Base-by-base conservation (phyloP, 148 eudicot species). In the Suaeda aralocaspica region DNA sequence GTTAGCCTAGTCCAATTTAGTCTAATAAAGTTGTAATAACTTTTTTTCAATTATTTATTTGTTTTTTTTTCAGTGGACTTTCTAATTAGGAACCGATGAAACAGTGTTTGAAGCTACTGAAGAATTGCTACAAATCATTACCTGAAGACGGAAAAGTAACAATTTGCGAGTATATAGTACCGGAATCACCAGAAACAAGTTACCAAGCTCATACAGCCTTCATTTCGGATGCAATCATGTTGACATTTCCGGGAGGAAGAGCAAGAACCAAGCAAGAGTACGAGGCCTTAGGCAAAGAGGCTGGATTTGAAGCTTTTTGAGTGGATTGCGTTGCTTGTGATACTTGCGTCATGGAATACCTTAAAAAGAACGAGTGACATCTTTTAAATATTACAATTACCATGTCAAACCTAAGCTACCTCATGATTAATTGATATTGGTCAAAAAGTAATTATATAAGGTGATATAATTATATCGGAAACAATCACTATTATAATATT, bases 251-350 rank as follows among this genome's bases (percentile, higher is more conserved):
- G 2, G 79, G 81, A 2, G 81, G 86, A 2, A 82, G 68, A 59
- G 83, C 78, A 36, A 79, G 86, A 62, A 79, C 86, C 50, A 50
- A 70, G 46, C 57, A 64, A 4, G 81, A 82, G 52, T 76, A 53
- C 18, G 50, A 67, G 22, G 68, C 52, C 26, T 67, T 79, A 29
- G 83, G 81, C 45, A 79, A 71, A 59, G 60, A 64, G 33, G 86
- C 81, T 31, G 83, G 83, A 6, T 81, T 81, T 19, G 45, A 45
- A 49, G 71, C 29, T 24, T 71, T 77, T 65, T 48, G 36, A 2
- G 34, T 78, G 0, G 45, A 33, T 19, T 69, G 77, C 56, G 46
- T 52, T 16, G 78, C 72, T 46, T 77, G 62, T n/a, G 72, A 70
- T 67, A 68, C 73, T 66, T 74, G 77, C 70, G 55, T 77, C 59